A percentile compares a stretch with the other conserved stretches of the same genome.
Conservation (phyloP, 140 eudicot species). For the Bidens hawaiensis region DNA sequence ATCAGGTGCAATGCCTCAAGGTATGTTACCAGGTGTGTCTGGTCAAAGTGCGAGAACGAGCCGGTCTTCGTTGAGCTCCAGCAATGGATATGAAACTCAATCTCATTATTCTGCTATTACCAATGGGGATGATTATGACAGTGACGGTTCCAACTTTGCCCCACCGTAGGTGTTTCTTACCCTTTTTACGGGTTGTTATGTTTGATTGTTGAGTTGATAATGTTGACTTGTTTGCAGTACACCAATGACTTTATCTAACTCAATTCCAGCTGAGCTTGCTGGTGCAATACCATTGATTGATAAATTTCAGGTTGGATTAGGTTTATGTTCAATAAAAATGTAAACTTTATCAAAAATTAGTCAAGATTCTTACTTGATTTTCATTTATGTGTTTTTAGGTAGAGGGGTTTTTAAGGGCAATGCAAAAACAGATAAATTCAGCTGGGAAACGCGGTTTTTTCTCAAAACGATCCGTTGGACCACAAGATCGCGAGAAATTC, state of each 20-base stretch:
- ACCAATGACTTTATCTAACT: constrained; percentile 75
- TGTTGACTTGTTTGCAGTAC: constrained; percentile 53
- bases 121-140: constrained; percentile 90
- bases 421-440: constrained; percentile 95
- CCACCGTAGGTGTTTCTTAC: constrained; percentile 67
- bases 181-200: not conserved
- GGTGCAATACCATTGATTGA: constrained; percentile 95
- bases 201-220: constrained; percentile 5
- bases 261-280: constrained; percentile 90
- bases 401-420: constrained; percentile 93
- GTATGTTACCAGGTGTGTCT: not conserved
- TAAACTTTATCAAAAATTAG: not conserved
- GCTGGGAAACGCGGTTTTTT: constrained; percentile 91
- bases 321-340: not conserved
- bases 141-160: constrained; percentile 90
- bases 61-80: constrained; percentile 70
- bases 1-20: not conserved
- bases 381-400: constrained; percentile 41
- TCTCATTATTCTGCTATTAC: constrained; percentile 59
- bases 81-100: constrained; percentile 73
- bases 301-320: constrained; percentile 69
- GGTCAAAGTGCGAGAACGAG: constrained; percentile 62
- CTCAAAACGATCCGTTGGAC: constrained; percentile 80
- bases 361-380: constrained; percentile 10
- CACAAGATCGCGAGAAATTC: constrained; percentile 73